A percentile compares a stretch with the other conserved stretches of the same genome.
These are phyloP conservation scores for Calonectria leucothoes DNA, from an alignment of 2,329 filamentous ascomycete species.

Conservation along the genomic window DNA sequence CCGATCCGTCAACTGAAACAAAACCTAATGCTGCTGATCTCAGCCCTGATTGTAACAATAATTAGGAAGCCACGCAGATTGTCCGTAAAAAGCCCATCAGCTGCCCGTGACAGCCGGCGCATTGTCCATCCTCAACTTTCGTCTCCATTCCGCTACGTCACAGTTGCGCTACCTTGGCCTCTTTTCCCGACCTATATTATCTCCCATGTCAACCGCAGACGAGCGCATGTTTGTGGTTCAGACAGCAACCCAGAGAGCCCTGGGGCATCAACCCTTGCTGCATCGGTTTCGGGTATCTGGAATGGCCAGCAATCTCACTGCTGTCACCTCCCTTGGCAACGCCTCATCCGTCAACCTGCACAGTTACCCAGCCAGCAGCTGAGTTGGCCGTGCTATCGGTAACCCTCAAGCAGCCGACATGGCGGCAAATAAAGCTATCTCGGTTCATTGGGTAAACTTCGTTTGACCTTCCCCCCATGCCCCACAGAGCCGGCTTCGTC, in stretches of 20 bases:
- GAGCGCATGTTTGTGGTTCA: neutral
- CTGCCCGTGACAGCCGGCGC: neutral
- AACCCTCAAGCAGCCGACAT: neutral
- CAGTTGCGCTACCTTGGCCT: neutral
- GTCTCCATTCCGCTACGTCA: neutral
- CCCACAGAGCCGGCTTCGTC: neutral
- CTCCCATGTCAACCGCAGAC: neutral
- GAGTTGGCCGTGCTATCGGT: neutral
- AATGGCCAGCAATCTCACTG: neutral
- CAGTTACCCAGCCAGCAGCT: neutral
- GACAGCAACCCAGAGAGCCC: neutral
- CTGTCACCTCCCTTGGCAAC: neutral
- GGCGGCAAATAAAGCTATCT: neutral
- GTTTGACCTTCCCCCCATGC: neutral
- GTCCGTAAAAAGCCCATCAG: neutral
- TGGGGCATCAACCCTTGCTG: neutral
- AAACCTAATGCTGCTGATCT: neutral
- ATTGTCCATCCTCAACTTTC: neutral
- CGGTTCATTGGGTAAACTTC: neutral
- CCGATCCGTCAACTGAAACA: neutral
- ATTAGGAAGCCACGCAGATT: neutral
- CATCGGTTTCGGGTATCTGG: slow-evolving; percentile 8
- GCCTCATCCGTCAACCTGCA: neutral
- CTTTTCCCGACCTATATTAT: neutral
- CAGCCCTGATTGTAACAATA: neutral